Percentiles rank a stretch among this genome's conserved stretches.
Evolutionary conservation across 441 rosid species (phyloP).

Genomic region (Syzygium malaccense): DNA sequence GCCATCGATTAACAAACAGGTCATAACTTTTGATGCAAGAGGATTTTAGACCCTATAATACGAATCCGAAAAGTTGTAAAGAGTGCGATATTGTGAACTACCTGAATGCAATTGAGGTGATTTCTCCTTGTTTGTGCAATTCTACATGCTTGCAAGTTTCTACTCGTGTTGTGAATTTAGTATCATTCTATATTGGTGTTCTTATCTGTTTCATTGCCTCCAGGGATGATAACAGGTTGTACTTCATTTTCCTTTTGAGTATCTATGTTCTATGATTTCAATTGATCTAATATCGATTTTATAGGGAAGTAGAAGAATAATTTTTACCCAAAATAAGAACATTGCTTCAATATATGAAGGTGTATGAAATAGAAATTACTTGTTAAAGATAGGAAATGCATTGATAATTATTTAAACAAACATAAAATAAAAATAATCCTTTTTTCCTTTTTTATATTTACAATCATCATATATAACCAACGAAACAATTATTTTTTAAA

Average conservation of each 20-base stretch:
- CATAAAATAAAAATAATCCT: too few species aligned
- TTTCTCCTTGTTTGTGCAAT: neutral
- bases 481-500: too few species aligned
- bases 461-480: too few species aligned
- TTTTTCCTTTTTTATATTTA: too few species aligned
- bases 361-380: too few species aligned
- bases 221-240: neutral
- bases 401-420: too few species aligned
- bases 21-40: neutral
- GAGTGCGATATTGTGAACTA: neutral
- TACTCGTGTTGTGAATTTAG: neutral
- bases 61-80: neutral
- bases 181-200: neutral
- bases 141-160: neutral
- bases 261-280: neutral
- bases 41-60: accelerated
- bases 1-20: neutral
- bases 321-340: too few species aligned
- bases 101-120: too few species aligned
- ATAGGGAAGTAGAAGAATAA: too few species aligned
- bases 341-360: too few species aligned
- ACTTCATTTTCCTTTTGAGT: neutral
- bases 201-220: neutral
- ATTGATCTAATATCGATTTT: neutral
- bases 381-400: too few species aligned